Percentiles rank a stretch among this genome's conserved stretches.
These are phyloP conservation scores for Ogataea pini DNA, from an alignment of 805 yeast species.

Conservation along the genomic window DNA sequence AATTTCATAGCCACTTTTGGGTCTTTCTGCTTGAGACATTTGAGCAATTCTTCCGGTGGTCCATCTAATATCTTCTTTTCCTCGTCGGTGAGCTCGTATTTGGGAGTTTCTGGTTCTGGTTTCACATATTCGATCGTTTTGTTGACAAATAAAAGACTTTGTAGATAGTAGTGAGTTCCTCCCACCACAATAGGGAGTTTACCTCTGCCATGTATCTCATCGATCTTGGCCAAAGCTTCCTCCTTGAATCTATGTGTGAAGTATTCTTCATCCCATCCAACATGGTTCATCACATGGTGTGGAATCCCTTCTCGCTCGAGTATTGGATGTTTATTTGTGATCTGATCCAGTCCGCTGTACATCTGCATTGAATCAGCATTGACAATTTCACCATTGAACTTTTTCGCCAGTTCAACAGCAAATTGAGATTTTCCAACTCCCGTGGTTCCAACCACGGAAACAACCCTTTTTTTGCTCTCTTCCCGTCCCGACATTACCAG, in stretches of 20 bases:
- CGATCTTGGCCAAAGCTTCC: slow-evolving; percentile 66
- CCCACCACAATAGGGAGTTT: slow-evolving; percentile 90
- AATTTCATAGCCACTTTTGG: slow-evolving; percentile 76
- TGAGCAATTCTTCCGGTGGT: slow-evolving; percentile 50
- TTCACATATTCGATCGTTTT: slow-evolving; percentile 50
- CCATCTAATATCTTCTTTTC: slow-evolving; percentile 53
- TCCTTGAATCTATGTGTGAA: slow-evolving; percentile 73
- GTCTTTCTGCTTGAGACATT: slow-evolving; percentile 54
- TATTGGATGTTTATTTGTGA: slow-evolving; percentile 91
- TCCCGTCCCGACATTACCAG: background rate
- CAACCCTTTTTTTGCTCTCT: slow-evolving; percentile 18
- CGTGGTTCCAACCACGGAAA: slow-evolving; percentile 69
- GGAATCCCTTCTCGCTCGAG: slow-evolving; percentile 70
- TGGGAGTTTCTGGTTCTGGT: slow-evolving; percentile 23
- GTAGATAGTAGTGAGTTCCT: slow-evolving; percentile 93
- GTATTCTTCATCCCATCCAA: slow-evolving; percentile 78
- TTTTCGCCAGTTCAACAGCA: slow-evolving; percentile 74
- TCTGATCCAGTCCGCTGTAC: slow-evolving; percentile 68
- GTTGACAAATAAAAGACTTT: slow-evolving; percentile 70
- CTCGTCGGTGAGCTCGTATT: slow-evolving; percentile 25
- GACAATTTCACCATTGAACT: slow-evolving; percentile 81
- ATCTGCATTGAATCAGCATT: slow-evolving; percentile 98
- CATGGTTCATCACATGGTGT: slow-evolving; percentile 88
- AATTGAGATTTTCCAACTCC: slow-evolving; percentile 96
- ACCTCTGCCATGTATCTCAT: slow-evolving; percentile 62